Conservation (phyloP, 2,329 filamentous ascomycete genomes). For the Xylaria sp. region DNA sequence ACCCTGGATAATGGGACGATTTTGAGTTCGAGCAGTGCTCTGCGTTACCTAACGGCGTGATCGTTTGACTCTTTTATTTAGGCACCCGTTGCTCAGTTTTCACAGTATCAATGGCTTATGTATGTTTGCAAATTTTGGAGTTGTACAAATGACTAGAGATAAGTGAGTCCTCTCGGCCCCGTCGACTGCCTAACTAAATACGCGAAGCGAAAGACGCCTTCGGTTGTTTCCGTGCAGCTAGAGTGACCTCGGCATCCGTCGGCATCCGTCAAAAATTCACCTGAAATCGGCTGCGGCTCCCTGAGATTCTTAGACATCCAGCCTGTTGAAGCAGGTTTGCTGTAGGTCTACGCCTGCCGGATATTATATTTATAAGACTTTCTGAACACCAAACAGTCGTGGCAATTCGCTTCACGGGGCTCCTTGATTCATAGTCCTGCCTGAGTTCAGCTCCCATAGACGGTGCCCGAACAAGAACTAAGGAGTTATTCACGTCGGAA, state of each 20-base stretch:
- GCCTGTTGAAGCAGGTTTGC: neutral
- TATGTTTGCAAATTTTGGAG: no score
- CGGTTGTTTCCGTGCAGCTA: neutral
- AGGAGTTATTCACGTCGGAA: neutral
- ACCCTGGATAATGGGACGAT: neutral
- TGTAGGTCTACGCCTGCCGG: neutral
- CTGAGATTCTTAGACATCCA: neutral
- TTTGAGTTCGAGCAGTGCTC: neutral
- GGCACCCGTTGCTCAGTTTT: neutral
- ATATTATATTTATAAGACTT: neutral
- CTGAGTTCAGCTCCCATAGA: neutral
- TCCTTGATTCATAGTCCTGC: neutral
- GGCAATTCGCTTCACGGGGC: neutral
- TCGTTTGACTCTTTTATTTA: conserved; percentile 7
- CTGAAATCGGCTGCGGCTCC: no score
- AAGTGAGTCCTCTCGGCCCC: no score
- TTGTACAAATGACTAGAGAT: no score
- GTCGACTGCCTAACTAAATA: neutral
- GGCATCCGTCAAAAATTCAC: no score
- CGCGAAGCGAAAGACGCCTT: neutral
- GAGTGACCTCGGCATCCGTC: neutral
- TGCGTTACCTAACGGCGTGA: neutral
- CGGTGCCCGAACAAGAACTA: neutral
- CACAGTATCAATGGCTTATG: neutral
- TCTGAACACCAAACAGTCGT: neutral